These are phyloP conservation scores for Selaginella moellendorffii DNA, from an alignment of 75 land plant species.

Conservation along the genomic window DNA sequence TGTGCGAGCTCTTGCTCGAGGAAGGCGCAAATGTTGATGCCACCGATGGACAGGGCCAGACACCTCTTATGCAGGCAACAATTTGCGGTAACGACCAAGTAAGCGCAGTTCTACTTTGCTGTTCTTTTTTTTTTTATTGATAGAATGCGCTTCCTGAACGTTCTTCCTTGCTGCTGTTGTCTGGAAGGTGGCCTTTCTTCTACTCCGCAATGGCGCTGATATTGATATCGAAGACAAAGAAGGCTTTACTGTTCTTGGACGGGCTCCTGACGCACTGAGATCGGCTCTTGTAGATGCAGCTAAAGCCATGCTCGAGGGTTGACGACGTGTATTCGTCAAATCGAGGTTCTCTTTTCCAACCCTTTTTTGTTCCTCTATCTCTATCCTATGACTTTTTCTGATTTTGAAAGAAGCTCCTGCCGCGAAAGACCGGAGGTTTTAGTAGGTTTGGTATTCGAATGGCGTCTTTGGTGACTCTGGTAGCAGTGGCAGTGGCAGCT, in stretches of 20 bases:
- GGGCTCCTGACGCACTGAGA: slow-evolving; percentile 58
- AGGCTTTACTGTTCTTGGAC: slow-evolving; percentile 91
- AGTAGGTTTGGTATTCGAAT: no score
- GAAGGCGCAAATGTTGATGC: slow-evolving; percentile 96
- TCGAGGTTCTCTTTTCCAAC: no score
- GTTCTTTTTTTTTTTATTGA: neutral
- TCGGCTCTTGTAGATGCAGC: slow-evolving; percentile 69
- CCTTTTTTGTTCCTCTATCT: no score
- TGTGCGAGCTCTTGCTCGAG: slow-evolving; percentile 87
- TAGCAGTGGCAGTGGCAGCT: no score
- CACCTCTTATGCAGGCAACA: slow-evolving; percentile 93
- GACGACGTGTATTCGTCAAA: no score
- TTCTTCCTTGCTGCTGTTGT: no score
- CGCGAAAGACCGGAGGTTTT: no score
- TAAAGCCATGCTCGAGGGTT: slow-evolving; percentile 78
- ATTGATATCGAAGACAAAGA: slow-evolving; percentile 88
- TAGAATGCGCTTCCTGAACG: no score
- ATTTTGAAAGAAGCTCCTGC: no score
- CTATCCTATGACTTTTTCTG: no score
- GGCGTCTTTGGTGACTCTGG: no score
- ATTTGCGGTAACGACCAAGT: slow-evolving; percentile 79
- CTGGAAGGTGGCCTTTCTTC: slow-evolving; percentile 81
- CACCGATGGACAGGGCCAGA: slow-evolving; percentile 71
- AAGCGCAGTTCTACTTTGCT: no score
- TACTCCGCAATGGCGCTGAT: slow-evolving; percentile 91